phyloP scores from a whole-genome alignment of 495 filamentous ascomycete genomes.

The Penicillium nucicola region DNA sequence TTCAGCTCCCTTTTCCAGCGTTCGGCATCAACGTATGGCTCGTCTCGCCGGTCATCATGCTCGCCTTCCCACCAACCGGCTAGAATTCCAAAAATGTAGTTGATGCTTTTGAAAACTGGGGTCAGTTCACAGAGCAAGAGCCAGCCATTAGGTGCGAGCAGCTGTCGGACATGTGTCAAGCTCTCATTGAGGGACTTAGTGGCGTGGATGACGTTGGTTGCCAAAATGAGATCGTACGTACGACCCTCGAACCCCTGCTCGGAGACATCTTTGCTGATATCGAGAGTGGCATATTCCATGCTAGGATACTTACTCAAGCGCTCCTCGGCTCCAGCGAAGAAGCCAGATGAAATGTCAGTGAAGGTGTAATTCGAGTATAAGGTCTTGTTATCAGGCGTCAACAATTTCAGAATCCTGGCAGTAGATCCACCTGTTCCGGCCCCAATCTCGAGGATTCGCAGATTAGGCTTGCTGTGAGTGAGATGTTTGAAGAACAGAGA shows the following conservation, averaged over 20 bases:
- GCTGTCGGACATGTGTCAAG: constrained; percentile 35
- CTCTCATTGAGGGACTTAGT: constrained; percentile 36
- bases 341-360: constrained; percentile 45
- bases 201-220: constrained; percentile 51
- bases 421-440: constrained; percentile 42
- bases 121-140: constrained; percentile 26
- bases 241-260: constrained; percentile 46
- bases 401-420: constrained; percentile 24
- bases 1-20: constrained; percentile 27
- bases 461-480: constrained; percentile 33
- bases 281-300: constrained; percentile 42
- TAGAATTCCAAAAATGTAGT: constrained; percentile 17
- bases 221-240: constrained; percentile 52
- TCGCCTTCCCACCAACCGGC: constrained; percentile 30
- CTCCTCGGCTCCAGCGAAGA: constrained; percentile 46
- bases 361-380: constrained; percentile 28
- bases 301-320: constrained; percentile 32
- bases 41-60: constrained; percentile 17
- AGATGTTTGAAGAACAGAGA: constrained; percentile 21
- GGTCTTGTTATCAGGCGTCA: constrained; percentile 2
- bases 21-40: constrained; percentile 23
- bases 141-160: constrained; percentile 21
- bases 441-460: constrained; percentile 48
- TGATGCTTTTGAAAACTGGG: background rate
- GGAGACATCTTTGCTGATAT: constrained; percentile 46